These are phyloP conservation scores for Cutaneotrichosporon cyanovorans DNA, from an alignment of 1,284 basidiomycete genomes.

Conservation along the genomic window DNA sequence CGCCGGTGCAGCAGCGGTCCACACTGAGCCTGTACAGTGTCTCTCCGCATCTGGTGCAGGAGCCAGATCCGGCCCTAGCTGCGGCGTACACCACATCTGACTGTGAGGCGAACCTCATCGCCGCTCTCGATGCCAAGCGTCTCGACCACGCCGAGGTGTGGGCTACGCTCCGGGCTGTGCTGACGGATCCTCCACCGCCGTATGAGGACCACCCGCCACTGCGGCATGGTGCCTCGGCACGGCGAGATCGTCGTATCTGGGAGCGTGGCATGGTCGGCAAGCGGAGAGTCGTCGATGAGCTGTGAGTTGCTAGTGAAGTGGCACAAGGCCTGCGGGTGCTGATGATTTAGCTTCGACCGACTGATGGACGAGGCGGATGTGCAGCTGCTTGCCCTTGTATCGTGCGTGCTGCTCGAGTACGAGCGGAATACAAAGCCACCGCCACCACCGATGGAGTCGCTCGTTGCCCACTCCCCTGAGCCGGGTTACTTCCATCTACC, in stretches of 20 bases:
- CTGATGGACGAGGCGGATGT: conserved; percentile 62
- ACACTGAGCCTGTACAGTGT: conserved; percentile 60
- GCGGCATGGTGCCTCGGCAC: conserved; percentile 4
- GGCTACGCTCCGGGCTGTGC: conserved; percentile 53
- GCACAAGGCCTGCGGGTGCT: neutral
- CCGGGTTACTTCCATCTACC: conserved; percentile 37
- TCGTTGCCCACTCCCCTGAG: conserved; percentile 30
- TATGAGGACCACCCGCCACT: conserved; percentile 16
- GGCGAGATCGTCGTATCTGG: conserved; percentile 26
- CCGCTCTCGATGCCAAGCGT: conserved; percentile 57
- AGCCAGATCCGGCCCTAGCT: conserved; percentile 57
- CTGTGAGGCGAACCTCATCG: conserved; percentile 54
- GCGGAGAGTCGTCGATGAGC: conserved; percentile 31
- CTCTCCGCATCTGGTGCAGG: conserved; percentile 50
- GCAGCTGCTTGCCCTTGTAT: conserved; percentile 72
- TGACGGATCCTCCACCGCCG: conserved; percentile 36
- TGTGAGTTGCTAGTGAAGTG: conserved; percentile 17
- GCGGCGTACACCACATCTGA: conserved; percentile 52
- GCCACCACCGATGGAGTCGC: conserved; percentile 14
- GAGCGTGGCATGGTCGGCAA: conserved; percentile 36
- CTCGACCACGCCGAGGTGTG: conserved; percentile 69
- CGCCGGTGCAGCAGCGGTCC: conserved; percentile 36
- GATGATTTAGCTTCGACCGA: conserved; percentile 56
- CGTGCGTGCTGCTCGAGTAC: conserved; percentile 56
- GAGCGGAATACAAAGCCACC: conserved; percentile 18